Base-by-base conservation (phyloP, 352 stramenopile species). In the Pythium grandisporangium region DNA sequence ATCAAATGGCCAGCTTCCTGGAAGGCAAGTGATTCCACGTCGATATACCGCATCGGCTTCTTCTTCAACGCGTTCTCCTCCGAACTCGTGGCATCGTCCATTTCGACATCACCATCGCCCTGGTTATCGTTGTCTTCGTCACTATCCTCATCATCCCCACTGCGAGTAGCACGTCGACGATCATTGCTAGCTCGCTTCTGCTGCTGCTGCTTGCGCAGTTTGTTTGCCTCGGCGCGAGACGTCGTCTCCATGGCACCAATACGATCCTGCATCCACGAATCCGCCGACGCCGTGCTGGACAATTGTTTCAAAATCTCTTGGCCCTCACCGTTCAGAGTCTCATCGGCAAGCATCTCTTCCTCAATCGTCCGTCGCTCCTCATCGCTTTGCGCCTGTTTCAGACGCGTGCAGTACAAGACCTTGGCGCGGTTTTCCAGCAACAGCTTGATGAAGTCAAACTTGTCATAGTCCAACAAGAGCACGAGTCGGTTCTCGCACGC, bases 391-490 rank as follows among this genome's bases (percentile, higher is more conserved):
- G 96, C 96, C 48, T 97, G 90, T 61, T 99, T 99, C 20, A 99
- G 76, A 0, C 84, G 84, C 24, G 96, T 97, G 64, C 94, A 98
- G 55, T 97, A 99, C 34, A 96, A 84, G 25, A 99, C 95, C 45
- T 95, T 96, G 11, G 76, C 76, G 23, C 95, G 76, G 68, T 99
- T 99, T 36, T 88, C 74, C 12, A 99, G 59, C 40, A 99, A 57
- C 6, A 96, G 45, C 61, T 99, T 98, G 67, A 99, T 99, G 26
- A 99, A 97, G 29, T 98, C 94, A 55, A 99, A 99, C 49, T 99
- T 97, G 63, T 99, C 96, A 60, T 98, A 98, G 48, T 97, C 96
- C 30, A 99, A 63, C 5, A 99, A 55, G 32, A 98, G 59, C 27
- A 99, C 84, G 1, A 99, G 79, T 42, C 92, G 81, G 66, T 99